Conservation (phyloP, 2,329 filamentous ascomycete species). For the Mycosphaerella sp. region DNA sequence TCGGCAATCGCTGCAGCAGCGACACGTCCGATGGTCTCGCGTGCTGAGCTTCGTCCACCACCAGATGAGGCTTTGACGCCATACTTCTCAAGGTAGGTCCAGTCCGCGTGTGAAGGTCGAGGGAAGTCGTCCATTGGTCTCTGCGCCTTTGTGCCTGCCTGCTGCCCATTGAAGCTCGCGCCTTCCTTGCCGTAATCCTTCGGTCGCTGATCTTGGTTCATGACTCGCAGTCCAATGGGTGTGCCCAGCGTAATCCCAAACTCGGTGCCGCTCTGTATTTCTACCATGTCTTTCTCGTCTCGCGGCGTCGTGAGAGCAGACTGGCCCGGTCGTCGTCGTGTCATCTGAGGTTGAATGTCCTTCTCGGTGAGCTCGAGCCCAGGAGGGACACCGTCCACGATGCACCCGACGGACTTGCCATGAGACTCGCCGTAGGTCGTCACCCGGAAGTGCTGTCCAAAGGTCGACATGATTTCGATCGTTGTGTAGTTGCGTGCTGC, state of each 20-base stretch:
- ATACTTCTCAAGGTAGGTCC: slow-evolving; percentile 96
- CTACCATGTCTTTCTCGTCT: slow-evolving; percentile 84
- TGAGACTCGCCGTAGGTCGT: slow-evolving; percentile 86
- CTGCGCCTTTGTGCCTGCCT: slow-evolving; percentile 1
- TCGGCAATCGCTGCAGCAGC: slow-evolving; percentile 89
- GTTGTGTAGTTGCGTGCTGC: no score
- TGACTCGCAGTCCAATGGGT: slow-evolving; percentile 78
- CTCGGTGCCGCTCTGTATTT: slow-evolving; percentile 90
- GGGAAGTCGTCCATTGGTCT: slow-evolving; percentile 89
- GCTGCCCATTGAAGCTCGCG: slow-evolving; percentile 19
- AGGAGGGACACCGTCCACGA: slow-evolving; percentile 87
- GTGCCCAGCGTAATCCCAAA: slow-evolving; percentile 85
- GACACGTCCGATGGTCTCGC: slow-evolving; percentile 87
- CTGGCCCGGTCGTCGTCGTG: slow-evolving; percentile 81
- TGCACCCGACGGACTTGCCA: slow-evolving; percentile 87
- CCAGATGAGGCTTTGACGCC: slow-evolving; percentile 87
- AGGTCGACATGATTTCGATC: slow-evolving; percentile 68
- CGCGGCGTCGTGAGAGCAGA: slow-evolving; percentile 84
- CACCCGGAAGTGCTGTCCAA: slow-evolving; percentile 74
- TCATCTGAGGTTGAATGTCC: slow-evolving; percentile 86
- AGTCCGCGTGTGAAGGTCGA: slow-evolving; percentile 88
- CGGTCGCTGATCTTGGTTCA: slow-evolving; percentile 88
- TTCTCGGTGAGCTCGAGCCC: slow-evolving; percentile 74
- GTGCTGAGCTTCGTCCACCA: slow-evolving; percentile 82
- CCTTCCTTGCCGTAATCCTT: slow-evolving; percentile 71